phyloP scores from a whole-genome alignment of 139 green algal species.

The Limnomonas spitsbergensis region DNA sequence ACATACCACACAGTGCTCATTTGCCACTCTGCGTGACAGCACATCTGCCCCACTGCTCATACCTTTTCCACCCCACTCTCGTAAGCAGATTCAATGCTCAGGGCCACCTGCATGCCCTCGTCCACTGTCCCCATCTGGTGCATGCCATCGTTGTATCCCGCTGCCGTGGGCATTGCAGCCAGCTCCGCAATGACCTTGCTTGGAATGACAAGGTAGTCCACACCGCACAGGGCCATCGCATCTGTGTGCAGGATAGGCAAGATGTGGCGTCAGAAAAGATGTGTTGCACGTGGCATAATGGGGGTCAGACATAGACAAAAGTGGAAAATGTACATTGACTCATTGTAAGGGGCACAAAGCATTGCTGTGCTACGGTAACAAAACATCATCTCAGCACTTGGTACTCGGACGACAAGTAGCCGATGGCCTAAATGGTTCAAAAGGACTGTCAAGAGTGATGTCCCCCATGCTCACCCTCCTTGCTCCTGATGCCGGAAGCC shows the following conservation, averaged over 20 bases:
- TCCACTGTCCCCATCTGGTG: constrained; percentile 10
- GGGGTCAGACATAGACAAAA: too few species aligned
- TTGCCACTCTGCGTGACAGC: too few species aligned
- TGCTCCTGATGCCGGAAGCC: constrained; percentile 70
- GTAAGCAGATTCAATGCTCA: not conserved
- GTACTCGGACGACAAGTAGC: too few species aligned
- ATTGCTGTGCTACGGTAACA: too few species aligned
- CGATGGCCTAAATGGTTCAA: too few species aligned
- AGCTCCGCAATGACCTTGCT: constrained; percentile 53
- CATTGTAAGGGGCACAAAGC: too few species aligned
- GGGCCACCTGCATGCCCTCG: not conserved
- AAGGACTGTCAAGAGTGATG: too few species aligned
- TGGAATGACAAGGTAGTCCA: constrained; percentile 71
- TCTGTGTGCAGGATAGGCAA: constrained; percentile 8
- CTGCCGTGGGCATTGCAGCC: constrained; percentile 33
- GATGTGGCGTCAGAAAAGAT: too few species aligned
- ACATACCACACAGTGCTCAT: too few species aligned
- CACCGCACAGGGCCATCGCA: constrained; percentile 65
- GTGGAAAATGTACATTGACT: not conserved
- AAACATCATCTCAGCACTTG: too few species aligned
- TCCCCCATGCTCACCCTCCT: constrained; percentile 45
- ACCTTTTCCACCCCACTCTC: not conserved
- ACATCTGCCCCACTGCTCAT: too few species aligned
- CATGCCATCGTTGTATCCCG: constrained; percentile 72
- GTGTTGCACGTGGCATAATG: too few species aligned